These are phyloP conservation scores for Craterostigma plantagineum DNA, from an alignment of 257 asterid genomes.

Conservation along the genomic window DNA sequence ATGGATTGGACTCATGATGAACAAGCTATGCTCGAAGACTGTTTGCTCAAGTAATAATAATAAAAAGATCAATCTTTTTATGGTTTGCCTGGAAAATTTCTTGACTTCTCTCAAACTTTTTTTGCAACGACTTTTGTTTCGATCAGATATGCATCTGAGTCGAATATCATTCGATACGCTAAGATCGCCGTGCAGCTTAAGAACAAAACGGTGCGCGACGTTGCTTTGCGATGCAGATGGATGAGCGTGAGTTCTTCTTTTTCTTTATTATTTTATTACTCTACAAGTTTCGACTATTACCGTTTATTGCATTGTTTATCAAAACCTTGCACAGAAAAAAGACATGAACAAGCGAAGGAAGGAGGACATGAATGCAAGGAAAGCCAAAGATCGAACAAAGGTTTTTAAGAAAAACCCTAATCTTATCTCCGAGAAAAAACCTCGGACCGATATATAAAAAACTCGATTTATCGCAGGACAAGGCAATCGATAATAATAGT, in stretches of 20 bases:
- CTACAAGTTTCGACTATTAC: too few relatives aligned
- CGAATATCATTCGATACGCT: constrained; percentile 63
- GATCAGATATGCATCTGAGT: constrained; percentile 71
- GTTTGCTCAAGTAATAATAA: constrained; percentile 29
- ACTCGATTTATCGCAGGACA: too few relatives aligned
- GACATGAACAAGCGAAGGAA: constrained; percentile 67
- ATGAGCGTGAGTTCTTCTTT: constrained; percentile 47
- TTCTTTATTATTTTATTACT: not conserved
- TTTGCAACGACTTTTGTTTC: too few relatives aligned
- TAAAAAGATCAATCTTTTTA: too few relatives aligned
- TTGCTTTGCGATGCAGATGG: constrained; percentile 95
- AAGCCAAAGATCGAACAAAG: constrained; percentile 65
- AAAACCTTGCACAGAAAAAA: constrained; percentile 40
- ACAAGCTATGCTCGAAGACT: constrained; percentile 50
- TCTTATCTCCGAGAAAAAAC: too few relatives aligned
- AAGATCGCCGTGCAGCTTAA: constrained; percentile 68
- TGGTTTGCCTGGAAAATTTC: too few relatives aligned
- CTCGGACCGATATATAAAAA: too few relatives aligned
- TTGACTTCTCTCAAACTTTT: too few relatives aligned
- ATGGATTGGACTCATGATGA: constrained; percentile 91
- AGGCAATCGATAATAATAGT: too few relatives aligned
- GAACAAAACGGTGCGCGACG: constrained; percentile 85
- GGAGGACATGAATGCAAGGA: constrained; percentile 52
- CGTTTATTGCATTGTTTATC: too few relatives aligned
- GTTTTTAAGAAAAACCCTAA: constrained; percentile 11